Evolutionary conservation across 1,139 yeast genomes (phyloP), one percentile per base, ranked within the genome.

Genomic region (Blastobotrys elegans): DNA sequence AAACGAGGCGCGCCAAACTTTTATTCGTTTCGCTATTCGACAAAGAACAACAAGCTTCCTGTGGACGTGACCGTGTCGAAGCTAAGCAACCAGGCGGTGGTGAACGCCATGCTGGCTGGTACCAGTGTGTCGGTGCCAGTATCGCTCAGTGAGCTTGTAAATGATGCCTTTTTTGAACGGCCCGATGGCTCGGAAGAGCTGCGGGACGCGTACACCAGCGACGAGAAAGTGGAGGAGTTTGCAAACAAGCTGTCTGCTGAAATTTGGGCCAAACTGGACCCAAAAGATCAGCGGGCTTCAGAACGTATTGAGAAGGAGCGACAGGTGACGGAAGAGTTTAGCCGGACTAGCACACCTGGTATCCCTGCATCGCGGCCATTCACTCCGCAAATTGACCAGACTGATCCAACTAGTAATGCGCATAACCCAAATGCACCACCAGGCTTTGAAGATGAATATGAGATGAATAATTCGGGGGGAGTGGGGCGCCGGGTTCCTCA

Each of bases 391-490:
- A 16, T 34, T 10, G 4, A 13, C 4, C 24, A 18, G 11, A 10
- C 39, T n/a, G 4, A 10, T 6, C 10, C 24, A 6, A 6, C n/a
- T 3, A 11, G 31, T 37, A 14, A 20, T 33, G n/a, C n/a, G 22
- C 11, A 11, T 11, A 57, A 60, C 22, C 56, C 61, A 20, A 78
- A 73, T 26, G 50, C 47, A 53, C 74, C 74, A 63, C 83, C 83
- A 1, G 76, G 72, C 18, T 79, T 79, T 59, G 83, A 79, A 37
- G 82, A 78, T 58, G 83, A 79, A 56, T 74, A 75, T 53, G 76
- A 76, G 54, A 64, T 75, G 46, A 24, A 24, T 24, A 24, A 24
- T 10, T 5, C 27, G 27, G 27, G 8, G 10, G 27, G 27, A 24
- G 8, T 5, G 27, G 24, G n/a, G n/a, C 8, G 14, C 7, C 5